Evolutionary conservation across 1,284 basidiomycete species (phyloP).

Genomic region (Ganoderma lingzhi): DNA sequence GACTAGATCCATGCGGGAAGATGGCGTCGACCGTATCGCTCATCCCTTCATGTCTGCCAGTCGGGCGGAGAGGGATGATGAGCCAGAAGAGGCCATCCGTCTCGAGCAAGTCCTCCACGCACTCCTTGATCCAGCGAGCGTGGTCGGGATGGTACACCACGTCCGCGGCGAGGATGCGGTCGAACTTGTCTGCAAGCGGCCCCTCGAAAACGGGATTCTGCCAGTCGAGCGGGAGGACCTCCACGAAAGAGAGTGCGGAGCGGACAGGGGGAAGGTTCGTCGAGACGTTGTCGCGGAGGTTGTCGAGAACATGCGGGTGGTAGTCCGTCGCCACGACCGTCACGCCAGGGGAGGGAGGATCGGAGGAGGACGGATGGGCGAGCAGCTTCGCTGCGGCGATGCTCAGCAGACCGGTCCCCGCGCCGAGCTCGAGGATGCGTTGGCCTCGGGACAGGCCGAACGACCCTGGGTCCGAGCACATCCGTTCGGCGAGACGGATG

Average conservation of each 20-base stretch:
- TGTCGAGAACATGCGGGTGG: conserved; percentile 78
- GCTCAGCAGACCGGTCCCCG: conserved; percentile 87
- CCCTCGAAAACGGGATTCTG: conserved; percentile 42
- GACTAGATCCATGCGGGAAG: conserved; percentile 49
- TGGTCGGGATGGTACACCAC: conserved; percentile 77
- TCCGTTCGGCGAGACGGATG: conserved; percentile 77
- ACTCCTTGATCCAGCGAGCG: conserved; percentile 69
- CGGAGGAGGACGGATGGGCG: conserved; percentile 21
- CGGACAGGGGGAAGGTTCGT: conserved; percentile 57
- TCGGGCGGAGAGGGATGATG: conserved; percentile 72
- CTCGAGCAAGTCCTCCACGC: conserved; percentile 59
- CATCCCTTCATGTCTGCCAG: conserved; percentile 73
- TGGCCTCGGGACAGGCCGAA: conserved; percentile 50
- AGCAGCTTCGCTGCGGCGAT: conserved; percentile 74
- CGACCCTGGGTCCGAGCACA: conserved; percentile 62
- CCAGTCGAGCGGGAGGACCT: conserved; percentile 76
- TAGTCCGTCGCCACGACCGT: conserved; percentile 82
- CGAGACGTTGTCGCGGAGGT: conserved; percentile 70
- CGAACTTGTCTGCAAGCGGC: conserved; percentile 43
- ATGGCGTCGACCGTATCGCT: conserved; percentile 61
- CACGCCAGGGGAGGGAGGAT: background rate
- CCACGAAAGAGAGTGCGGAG: conserved; percentile 36
- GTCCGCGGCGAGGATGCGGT: conserved; percentile 72
- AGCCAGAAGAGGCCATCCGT: conserved; percentile 69
- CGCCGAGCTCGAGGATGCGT: conserved; percentile 84